Conservation (phyloP, 768 basidiomycete species). For the Agaricus subrufescens region DNA sequence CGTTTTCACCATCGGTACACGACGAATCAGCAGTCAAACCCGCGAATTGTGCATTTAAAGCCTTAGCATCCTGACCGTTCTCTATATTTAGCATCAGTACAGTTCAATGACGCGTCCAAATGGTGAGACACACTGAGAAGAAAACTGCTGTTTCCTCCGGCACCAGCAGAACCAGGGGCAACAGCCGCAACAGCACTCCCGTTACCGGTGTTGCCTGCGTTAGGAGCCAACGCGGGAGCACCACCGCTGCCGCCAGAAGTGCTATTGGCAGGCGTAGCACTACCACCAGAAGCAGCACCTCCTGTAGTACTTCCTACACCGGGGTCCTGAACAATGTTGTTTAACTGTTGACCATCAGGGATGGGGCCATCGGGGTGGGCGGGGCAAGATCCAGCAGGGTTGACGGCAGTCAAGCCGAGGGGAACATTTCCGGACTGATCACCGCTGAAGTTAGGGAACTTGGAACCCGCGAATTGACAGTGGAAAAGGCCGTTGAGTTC, state of each 20-base stretch:
- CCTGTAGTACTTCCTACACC: conserved; percentile 10
- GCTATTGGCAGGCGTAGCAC: background rate
- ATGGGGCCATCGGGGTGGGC: conserved; percentile 38
- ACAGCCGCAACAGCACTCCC: background rate
- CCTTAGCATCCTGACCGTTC: conserved; percentile 48
- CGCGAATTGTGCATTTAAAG: conserved; percentile 48
- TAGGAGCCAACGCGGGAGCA: background rate
- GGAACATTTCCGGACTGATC: conserved; percentile 41
- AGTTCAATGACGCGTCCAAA: no score
- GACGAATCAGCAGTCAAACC: conserved; percentile 37
- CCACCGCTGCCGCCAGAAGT: background rate
- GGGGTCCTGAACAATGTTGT: conserved; percentile 31
- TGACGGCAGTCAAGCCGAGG: conserved; percentile 34
- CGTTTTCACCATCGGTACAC: conserved; percentile 43
- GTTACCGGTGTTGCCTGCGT: background rate
- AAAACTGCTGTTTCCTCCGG: conserved; percentile 22
- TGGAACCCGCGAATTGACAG: conserved; percentile 41
- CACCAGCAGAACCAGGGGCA: conserved; percentile 6
- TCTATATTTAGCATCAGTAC: conserved; percentile 8
- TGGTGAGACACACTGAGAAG: conserved; percentile 7
- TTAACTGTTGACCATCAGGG: conserved; percentile 40
- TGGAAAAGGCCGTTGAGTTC: conserved; percentile 53
- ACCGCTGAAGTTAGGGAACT: conserved; percentile 37
- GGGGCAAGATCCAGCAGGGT: conserved; percentile 42
- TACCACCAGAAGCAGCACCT: background rate